Evolutionary conservation across 257 asterid species (phyloP).

Genomic region (Solanum pennellii): DNA sequence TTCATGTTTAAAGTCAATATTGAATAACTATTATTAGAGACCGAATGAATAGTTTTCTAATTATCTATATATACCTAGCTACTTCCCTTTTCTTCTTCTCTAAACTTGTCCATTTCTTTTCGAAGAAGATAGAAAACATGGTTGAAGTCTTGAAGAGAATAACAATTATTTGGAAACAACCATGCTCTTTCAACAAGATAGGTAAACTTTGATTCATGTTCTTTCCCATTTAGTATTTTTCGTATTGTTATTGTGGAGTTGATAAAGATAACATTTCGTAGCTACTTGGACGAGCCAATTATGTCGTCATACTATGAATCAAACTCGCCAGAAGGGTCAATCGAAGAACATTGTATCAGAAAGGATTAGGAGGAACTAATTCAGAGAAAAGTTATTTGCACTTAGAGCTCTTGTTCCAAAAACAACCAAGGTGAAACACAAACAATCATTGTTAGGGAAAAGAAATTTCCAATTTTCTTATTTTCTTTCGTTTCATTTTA

Average conservation of each 20-base stretch:
- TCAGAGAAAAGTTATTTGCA: constrained; percentile 61
- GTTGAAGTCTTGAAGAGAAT: too few relatives aligned
- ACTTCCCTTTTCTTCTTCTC: too few relatives aligned
- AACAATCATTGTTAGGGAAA: too few relatives aligned
- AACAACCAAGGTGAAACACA: constrained; percentile 47
- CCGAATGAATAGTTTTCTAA: too few relatives aligned
- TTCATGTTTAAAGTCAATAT: too few relatives aligned
- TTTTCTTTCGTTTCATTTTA: too few relatives aligned
- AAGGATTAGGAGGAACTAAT: constrained; percentile 70
- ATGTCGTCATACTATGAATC: constrained; percentile 45
- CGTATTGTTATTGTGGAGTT: not conserved
- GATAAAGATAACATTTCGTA: not conserved
- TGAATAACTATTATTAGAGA: too few relatives aligned
- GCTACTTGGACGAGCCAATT: constrained; percentile 42
- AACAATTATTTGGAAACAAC: too few relatives aligned
- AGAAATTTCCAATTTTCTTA: too few relatives aligned
- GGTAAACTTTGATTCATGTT: constrained; percentile 14
- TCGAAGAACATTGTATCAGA: constrained; percentile 64
- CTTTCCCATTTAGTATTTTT: not conserved
- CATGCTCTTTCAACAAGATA: not conserved
- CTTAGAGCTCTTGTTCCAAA: constrained; percentile 76
- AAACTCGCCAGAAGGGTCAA: constrained; percentile 58
- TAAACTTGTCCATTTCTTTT: too few relatives aligned
- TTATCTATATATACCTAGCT: too few relatives aligned
- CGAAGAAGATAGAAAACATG: too few relatives aligned